Conservation (phyloP, 768 basidiomycete species). For the Lactarius sanguifluus region DNA sequence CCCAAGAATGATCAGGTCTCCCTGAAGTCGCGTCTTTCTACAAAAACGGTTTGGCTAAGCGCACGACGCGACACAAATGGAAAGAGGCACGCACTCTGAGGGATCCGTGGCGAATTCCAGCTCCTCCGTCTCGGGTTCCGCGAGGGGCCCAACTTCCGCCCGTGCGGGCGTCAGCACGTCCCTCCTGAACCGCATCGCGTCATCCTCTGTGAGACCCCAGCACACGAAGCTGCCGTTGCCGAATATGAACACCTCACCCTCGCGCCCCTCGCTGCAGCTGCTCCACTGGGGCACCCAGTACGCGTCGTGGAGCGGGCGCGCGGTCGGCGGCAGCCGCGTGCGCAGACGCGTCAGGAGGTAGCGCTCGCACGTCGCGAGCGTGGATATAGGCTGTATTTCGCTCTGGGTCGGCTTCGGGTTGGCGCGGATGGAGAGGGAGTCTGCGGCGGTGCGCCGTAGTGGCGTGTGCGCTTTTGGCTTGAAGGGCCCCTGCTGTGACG, state of each 20-base stretch:
- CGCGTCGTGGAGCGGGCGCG: constrained; percentile 68
- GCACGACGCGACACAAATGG: constrained; percentile 21
- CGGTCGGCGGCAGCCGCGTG: constrained; percentile 49
- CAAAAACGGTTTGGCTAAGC: not conserved
- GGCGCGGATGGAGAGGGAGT: constrained; percentile 79
- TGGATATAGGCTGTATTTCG: constrained; percentile 76
- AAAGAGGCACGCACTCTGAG: constrained; percentile 74
- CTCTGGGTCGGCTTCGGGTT: constrained; percentile 86
- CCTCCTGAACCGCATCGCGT: constrained; percentile 64
- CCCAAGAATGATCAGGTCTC: constrained; percentile 89
- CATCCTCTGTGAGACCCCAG: constrained; percentile 81
- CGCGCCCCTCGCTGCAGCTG: constrained; percentile 43
- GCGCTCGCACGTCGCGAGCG: constrained; percentile 83
- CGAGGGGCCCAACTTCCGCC: constrained; percentile 63
- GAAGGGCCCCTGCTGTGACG: constrained; percentile 7
- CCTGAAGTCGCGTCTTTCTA: constrained; percentile 85
- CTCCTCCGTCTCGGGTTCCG: constrained; percentile 80
- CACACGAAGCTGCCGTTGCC: constrained; percentile 86
- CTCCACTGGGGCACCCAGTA: constrained; percentile 75
- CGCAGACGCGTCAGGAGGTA: constrained; percentile 70
- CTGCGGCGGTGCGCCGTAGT: constrained; percentile 79
- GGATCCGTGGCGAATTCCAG: constrained; percentile 92
- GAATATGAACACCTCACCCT: constrained; percentile 89
- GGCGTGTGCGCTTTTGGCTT: constrained; percentile 85
- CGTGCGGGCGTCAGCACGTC: constrained; percentile 57